Conservation (phyloP, 345 rosid genomes). For the Citrus maxima region DNA sequence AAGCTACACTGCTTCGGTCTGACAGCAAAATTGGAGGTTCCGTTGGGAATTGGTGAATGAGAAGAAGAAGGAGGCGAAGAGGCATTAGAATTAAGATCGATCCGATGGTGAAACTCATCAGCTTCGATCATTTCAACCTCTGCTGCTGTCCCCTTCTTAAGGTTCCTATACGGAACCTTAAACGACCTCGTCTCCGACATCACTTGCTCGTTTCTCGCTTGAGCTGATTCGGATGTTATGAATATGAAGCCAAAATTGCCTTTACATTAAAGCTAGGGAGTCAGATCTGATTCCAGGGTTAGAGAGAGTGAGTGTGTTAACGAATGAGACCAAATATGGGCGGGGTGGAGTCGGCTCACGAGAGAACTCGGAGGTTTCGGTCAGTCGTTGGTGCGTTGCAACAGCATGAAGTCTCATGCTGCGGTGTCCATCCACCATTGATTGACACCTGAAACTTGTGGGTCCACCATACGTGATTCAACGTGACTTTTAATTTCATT, state of each 20-base stretch:
- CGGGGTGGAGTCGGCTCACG: constrained; percentile 3
- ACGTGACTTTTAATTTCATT: neutral
- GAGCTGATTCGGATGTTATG: neutral
- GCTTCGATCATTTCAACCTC: constrained; percentile 67
- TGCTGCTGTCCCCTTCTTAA: constrained; percentile 58
- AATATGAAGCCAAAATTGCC: neutral
- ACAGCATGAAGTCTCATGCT: neutral
- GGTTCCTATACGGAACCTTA: constrained; percentile 66
- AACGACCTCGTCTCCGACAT: constrained; percentile 48
- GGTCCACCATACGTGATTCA: neutral
- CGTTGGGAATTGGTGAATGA: constrained; percentile 22
- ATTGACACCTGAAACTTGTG: neutral
- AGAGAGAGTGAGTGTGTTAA: neutral
- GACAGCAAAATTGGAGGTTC: constrained; percentile 16
- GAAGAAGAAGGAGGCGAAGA: constrained; percentile 25
- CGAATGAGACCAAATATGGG: constrained; percentile 10
- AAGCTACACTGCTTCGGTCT: constrained; percentile 49
- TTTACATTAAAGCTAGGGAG: neutral
- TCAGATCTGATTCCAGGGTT: constrained; percentile 12
- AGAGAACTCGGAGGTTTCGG: neutral
- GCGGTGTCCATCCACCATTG: neutral
- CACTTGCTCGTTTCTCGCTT: constrained; percentile 11
- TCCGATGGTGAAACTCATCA: constrained; percentile 30
- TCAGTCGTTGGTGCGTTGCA: constrained; percentile 6
- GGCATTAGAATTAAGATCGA: constrained; percentile 31